A percentile compares a stretch with the other conserved stretches of the same genome.
phyloP scores from a whole-genome alignment of 345 rosid species.

The Euphorbia peplus region DNA sequence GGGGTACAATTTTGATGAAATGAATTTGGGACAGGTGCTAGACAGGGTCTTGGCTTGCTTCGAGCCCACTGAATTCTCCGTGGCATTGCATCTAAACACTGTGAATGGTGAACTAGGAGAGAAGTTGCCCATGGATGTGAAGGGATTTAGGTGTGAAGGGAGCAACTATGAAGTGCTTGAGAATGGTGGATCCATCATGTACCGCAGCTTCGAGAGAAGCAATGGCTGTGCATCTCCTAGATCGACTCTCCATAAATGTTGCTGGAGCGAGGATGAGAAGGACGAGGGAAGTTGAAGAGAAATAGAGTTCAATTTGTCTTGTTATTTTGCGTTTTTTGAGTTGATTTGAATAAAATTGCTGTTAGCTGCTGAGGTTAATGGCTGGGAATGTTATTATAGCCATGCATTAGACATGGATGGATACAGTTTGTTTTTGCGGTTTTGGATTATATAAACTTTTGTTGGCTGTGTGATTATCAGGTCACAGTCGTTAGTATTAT shows the following conservation, averaged over 20 bases:
- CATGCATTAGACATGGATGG: not conserved
- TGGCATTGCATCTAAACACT: slow-evolving; percentile 55
- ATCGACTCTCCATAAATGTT: slow-evolving; percentile 44
- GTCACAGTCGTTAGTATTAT: too few relatives aligned
- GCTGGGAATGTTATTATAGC: not conserved
- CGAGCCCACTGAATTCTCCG: slow-evolving; percentile 52
- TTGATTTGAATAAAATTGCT: not conserved
- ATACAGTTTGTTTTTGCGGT: not conserved
- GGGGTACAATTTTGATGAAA: slow-evolving; percentile 45
- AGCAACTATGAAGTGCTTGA: slow-evolving; percentile 50
- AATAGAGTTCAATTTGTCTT: not conserved
- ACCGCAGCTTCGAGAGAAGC: slow-evolving; percentile 41
- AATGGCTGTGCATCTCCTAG: slow-evolving; percentile 42
- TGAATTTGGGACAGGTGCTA: slow-evolving; percentile 41
- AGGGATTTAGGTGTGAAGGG: slow-evolving; percentile 49
- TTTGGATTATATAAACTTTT: not conserved
- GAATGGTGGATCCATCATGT: slow-evolving; percentile 50
- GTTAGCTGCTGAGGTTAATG: slow-evolving; percentile 1
- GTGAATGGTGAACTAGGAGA: slow-evolving; percentile 16
- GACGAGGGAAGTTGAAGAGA: slow-evolving; percentile 33
- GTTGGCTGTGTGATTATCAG: too few relatives aligned
- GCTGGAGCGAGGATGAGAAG: slow-evolving; percentile 56
- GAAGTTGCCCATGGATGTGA: slow-evolving; percentile 35
- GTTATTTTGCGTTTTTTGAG: not conserved
- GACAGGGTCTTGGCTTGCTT: slow-evolving; percentile 62